Evolutionary conservation across 1,284 basidiomycete genomes (phyloP).

Genomic region (Rhodotorula sp.): DNA sequence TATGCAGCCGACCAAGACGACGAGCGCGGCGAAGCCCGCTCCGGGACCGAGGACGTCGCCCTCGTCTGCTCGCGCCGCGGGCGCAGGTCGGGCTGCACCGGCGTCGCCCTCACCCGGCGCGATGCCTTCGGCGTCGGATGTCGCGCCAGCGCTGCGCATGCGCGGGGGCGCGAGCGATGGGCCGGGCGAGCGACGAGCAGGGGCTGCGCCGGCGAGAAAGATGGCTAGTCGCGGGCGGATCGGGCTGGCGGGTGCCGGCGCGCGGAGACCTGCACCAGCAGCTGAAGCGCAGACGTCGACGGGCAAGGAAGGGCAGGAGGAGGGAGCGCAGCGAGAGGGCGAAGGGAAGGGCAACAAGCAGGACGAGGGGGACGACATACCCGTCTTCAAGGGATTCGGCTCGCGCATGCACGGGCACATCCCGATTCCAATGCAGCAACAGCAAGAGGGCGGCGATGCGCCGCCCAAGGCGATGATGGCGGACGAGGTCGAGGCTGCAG

Average conservation of each 20-base stretch:
- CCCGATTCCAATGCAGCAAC: slow-evolving; percentile 15
- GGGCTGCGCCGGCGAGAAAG: not conserved
- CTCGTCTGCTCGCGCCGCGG: not conserved
- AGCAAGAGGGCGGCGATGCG: not conserved
- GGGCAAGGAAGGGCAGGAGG: not conserved
- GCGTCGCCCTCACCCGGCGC: not conserved
- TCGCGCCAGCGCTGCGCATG: not conserved
- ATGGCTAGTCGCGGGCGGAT: slow-evolving; percentile 8
- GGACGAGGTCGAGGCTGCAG: slow-evolving; percentile 6
- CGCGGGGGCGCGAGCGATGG: not conserved
- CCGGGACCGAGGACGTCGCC: not conserved
- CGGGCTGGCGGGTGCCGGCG: slow-evolving; percentile 18
- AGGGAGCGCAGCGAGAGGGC: no score
- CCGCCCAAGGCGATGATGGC: not conserved
- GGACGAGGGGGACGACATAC: not conserved
- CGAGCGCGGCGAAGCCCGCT: not conserved
- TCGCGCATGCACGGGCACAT: slow-evolving; percentile 20
- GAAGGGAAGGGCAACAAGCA: not conserved
- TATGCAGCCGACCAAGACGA: not conserved
- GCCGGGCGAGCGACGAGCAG: no score
- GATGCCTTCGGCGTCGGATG: no score
- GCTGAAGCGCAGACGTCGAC: not conserved
- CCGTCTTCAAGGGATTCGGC: slow-evolving; percentile 20
- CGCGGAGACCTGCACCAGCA: not conserved
- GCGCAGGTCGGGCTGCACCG: not conserved